These are phyloP conservation scores for Pythium aphanidermatum DNA, from an alignment of 352 stramenopile species.

Conservation along the genomic window DNA sequence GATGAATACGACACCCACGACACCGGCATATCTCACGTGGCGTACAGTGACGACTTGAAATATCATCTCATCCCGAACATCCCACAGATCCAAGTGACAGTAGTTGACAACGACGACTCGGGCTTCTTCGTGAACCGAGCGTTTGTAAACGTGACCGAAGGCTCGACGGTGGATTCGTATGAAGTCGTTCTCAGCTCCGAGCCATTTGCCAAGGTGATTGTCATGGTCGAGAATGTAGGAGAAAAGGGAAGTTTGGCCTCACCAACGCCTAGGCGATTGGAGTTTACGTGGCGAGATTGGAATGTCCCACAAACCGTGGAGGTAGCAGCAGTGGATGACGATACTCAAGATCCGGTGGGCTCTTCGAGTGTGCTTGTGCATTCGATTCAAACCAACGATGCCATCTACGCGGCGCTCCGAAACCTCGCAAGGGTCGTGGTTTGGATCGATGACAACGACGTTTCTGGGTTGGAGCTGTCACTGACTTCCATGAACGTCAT, in stretches of 20 bases:
- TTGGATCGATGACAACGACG: constrained; percentile 57
- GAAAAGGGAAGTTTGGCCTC: constrained; percentile 40
- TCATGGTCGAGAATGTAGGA: constrained; percentile 40
- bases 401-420: constrained; percentile 49
- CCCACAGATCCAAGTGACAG: constrained; percentile 51
- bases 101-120: constrained; percentile 60
- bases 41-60: constrained; percentile 61
- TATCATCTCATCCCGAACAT: constrained; percentile 52
- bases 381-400: constrained; percentile 48
- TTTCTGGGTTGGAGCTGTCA: constrained; percentile 52
- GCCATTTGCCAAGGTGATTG: constrained; percentile 60
- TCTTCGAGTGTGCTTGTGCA: constrained; percentile 53
- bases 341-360: constrained; percentile 35
- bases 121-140: constrained; percentile 38
- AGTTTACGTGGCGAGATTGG: constrained; percentile 71
- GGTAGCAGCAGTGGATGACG: constrained; percentile 55
- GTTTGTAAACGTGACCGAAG: constrained; percentile 38
- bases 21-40: constrained; percentile 63
- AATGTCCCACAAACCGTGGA: constrained; percentile 46
- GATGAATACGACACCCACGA: constrained; percentile 60
- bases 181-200: constrained; percentile 48
- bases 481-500: constrained; percentile 22
- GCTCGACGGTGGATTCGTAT: constrained; percentile 37
- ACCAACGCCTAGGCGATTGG: constrained; percentile 22
- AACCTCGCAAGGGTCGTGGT: constrained; percentile 41